A percentile compares a stretch with the other conserved stretches of the same genome.
phyloP scores from a whole-genome alignment of 2,329 filamentous ascomycete genomes.

The Xylaria polymorpha region DNA sequence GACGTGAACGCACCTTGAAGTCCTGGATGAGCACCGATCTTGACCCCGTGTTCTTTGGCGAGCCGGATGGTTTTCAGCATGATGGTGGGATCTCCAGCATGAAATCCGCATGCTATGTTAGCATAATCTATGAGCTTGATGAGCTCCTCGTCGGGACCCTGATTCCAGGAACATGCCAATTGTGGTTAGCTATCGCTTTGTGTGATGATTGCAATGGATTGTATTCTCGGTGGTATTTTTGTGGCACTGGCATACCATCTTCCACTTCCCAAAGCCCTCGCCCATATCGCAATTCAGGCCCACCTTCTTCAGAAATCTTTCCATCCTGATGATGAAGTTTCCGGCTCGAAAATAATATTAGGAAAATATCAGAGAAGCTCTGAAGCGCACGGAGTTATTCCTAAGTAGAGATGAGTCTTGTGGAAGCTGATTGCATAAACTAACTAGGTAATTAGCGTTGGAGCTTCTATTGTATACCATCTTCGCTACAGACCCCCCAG shows the following conservation, averaged over 20 bases:
- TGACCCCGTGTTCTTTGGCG: constrained; percentile 18
- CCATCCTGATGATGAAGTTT: background rate
- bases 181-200: background rate
- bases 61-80: constrained; percentile 24
- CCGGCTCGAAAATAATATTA: background rate
- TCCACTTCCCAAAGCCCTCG: constrained; percentile 29
- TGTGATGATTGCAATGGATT: background rate
- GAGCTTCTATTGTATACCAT: constrained; percentile 6
- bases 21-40: constrained; percentile 22
- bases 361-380: background rate
- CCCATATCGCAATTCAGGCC: constrained; percentile 26
- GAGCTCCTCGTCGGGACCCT: constrained; percentile 23
- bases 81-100: constrained; percentile 22
- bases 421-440: background rate
- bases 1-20: constrained; percentile 10
- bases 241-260: constrained; percentile 19
- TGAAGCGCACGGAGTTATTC: background rate
- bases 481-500: background rate
- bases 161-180: background rate
- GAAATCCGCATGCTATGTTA: constrained; percentile 25
- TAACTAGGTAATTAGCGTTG: background rate
- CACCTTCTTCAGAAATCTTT: constrained; percentile 7
- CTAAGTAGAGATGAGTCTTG: background rate
- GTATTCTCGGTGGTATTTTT: background rate
- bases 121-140: constrained; percentile 25